phyloP scores from a whole-genome alignment of 495 filamentous ascomycete species.

The Penicillium tannophilum region DNA sequence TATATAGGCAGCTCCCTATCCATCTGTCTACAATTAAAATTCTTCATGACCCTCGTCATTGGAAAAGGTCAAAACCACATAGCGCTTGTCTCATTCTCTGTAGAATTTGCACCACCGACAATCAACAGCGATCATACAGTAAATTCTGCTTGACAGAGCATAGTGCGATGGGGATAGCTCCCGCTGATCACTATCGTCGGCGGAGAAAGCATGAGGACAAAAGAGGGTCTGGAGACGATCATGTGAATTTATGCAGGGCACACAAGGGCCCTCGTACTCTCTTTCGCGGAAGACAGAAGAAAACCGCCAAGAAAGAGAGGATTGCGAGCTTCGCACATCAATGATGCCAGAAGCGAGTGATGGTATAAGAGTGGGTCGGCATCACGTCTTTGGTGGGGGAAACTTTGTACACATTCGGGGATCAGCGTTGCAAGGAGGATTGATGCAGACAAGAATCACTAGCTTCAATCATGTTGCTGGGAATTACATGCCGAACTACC shows the following conservation, averaged over 20 bases:
- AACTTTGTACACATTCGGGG: conserved; percentile 1
- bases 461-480: not conserved
- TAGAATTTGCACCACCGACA: conserved; percentile 19
- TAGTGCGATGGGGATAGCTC: conserved; percentile 6
- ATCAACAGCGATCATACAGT: conserved; percentile 14
- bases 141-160: conserved; percentile 11
- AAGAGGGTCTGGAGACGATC: conserved; percentile 7
- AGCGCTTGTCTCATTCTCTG: conserved; percentile 25
- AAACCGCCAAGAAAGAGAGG: not conserved
- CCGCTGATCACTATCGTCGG: conserved; percentile 11
- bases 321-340: conserved; percentile 16
- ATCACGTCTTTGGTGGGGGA: conserved; percentile 20
- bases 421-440: not conserved
- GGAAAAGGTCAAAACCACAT: not conserved
- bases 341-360: conserved; percentile 15
- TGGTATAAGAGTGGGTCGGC: conserved; percentile 17
- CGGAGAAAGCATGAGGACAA: conserved; percentile 7
- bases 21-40: not conserved
- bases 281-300: not conserved
- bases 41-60: not conserved
- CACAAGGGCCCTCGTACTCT: conserved; percentile 9
- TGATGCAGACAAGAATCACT: not conserved
- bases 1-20: not conserved
- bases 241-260: conserved; percentile 6
- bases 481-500: not conserved